Base-by-base conservation (phyloP, 2,329 filamentous ascomycete genomes). In the Pseudopithomyces chartarum region DNA sequence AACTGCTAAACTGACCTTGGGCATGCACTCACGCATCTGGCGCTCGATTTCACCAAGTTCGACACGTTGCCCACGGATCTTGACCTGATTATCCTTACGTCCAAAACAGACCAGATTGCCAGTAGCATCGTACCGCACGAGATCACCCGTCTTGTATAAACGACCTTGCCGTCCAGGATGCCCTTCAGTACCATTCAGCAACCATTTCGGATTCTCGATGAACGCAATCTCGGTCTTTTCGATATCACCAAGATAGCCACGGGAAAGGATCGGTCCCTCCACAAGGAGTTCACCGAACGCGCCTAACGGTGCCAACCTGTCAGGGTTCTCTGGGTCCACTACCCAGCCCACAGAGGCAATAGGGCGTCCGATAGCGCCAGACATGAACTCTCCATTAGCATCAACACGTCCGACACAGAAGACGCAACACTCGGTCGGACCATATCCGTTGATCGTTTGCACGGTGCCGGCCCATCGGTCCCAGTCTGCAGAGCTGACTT, bases 151-250 rank as follows among this genome's bases (percentile, higher is more conserved):
- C 15, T 32, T 42, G 20, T 51, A 51, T 10, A 44, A 12, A 2
- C 40, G 40, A 20, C 39, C n/a, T 11, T 20, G 13, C 6, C 39
- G 7, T 4, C 39, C 39, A 6, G n/a, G 7, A 22, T 6, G 3
- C 23, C n/a, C 6, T 6, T 6, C 11, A 39, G 36, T n/a, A n/a
- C n/a, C n/a, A n/a, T 22, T 19, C 15, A 19, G 10, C 2, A 20
- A 15, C 51, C 56, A 60, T n/a, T 50, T 46, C 1, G 81, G 81
- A 0, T 83, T 82, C 57, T 85, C 82, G 22, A 87, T 80, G 11
- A 85, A 78, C 2, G 36, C 12, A 12, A 26, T 56, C 1, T 39
- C 50, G 4, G 64, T 68, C 36, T 55, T 61, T 12, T 51, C 51
- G 0, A 61, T n/a, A 54, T 63, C 44, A 13, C 64, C 61, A 12